These are phyloP conservation scores for Mycena rebaudengoi DNA, from an alignment of 768 basidiomycete genomes.

Conservation along the genomic window DNA sequence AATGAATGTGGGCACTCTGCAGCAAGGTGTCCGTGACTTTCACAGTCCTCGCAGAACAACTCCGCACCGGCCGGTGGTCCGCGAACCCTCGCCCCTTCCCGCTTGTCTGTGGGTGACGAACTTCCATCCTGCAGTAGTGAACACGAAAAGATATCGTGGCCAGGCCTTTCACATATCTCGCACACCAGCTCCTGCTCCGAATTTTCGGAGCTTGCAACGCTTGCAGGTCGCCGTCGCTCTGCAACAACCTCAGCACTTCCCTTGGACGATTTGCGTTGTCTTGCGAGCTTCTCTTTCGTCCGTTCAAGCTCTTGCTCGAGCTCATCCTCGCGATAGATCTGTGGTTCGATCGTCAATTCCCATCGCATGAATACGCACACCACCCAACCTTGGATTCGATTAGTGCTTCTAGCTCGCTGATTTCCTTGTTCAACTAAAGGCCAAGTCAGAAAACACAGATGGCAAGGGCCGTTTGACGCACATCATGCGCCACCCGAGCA, in stretches of 20 bases:
- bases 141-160: slow-evolving; percentile 89
- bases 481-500: slow-evolving; percentile 73
- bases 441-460: not conserved
- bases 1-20: slow-evolving; percentile 84
- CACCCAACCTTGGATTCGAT: slow-evolving; percentile 88
- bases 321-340: slow-evolving; percentile 94
- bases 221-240: slow-evolving; percentile 37
- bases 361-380: not conserved
- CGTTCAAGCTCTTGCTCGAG: slow-evolving; percentile 86
- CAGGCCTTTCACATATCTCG: slow-evolving; percentile 61
- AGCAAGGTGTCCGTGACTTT: slow-evolving; percentile 78
- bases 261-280: slow-evolving; percentile 69
- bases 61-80: slow-evolving; percentile 35
- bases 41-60: slow-evolving; percentile 85
- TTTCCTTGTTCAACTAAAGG: slow-evolving; percentile 85
- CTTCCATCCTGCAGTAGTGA: slow-evolving; percentile 72
- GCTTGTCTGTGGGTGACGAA: slow-evolving; percentile 29
- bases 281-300: slow-evolving; percentile 73
- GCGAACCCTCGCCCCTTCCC: slow-evolving; percentile 5
- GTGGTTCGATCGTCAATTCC: not conserved
- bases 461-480: slow-evolving; percentile 41
- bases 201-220: slow-evolving; percentile 35
- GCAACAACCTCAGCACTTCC: slow-evolving; percentile 48
- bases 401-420: slow-evolving; percentile 89
- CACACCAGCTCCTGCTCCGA: slow-evolving; percentile 61